Evolutionary conservation across 2,329 filamentous ascomycete species (phyloP), one percentile per base, ranked within the genome.

Genomic region (Pseudogymnoascus sp.): DNA sequence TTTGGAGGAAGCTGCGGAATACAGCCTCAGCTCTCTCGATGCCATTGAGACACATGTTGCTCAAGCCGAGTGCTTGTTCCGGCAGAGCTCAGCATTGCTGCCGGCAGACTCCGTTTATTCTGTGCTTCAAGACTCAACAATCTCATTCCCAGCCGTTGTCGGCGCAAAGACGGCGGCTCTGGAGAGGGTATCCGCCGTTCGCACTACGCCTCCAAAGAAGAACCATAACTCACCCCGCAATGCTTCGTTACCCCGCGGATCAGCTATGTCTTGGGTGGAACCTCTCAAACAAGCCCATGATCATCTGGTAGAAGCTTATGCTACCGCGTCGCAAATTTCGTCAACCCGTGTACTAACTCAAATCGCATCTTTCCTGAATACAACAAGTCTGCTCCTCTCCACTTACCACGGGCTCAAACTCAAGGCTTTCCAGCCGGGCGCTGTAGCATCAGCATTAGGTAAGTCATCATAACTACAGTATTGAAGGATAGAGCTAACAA

Each of bases 101-200:
- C 83, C 87, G 11, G 82, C 84, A 3, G 90, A 96, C 74, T 88
- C 93, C 2, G 88, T 95, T 3, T 96, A 93, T 74, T 96, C 91
- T 16, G 89, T 93, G 8, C 83, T 97, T 14, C 90, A 93, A 53
- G 95, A 99, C 70, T 97, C 95, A 0, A 96, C 92, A 0, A 87
- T 97, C 25, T 96, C 92, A 0, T 88, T 93, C 65, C 91, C 93
- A 1, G 87, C 90, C 0, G 79, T 93, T 2, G 49, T 67, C 7
- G 68, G 68, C 42, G 11, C 34, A 2, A 69, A 62, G n/a, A 63
- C 69, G 31, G 67, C 63, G 34, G 40, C 63, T 28, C 63, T 62
- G 43, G 70, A 72, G 16, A 68, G 66, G 42, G 53, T 68, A 23
- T 70, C 66, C 23, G 42, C 62, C 11, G 61, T 21, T n/a, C 63